Evolutionary conservation across 805 yeast genomes (phyloP).

Genomic region (Yamadazyma phyllophila): DNA sequence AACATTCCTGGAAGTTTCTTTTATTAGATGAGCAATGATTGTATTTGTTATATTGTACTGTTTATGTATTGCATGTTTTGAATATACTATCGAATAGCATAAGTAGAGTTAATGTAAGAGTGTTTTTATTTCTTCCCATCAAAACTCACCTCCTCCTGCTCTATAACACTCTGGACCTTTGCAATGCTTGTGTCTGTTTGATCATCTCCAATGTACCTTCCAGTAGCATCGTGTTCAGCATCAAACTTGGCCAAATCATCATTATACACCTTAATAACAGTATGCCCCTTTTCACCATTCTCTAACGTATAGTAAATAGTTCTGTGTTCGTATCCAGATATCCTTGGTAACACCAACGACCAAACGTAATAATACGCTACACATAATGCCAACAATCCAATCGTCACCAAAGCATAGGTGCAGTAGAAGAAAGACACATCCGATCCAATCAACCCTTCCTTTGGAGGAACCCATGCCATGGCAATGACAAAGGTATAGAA

Average conservation of each 20-base stretch:
- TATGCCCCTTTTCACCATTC: conserved; percentile 41
- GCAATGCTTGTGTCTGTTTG: background rate
- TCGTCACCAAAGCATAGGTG: conserved; percentile 38
- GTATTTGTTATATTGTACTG: background rate
- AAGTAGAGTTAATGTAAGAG: no score
- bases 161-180: background rate
- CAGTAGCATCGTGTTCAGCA: conserved; percentile 1
- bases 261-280: conserved; percentile 32
- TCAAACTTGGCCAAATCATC: conserved; percentile 20
- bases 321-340: conserved; percentile 33
- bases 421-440: conserved; percentile 45
- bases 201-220: conserved; percentile 3
- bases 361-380: conserved; percentile 34
- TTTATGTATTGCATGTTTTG: background rate
- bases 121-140: background rate
- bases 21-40: conserved; percentile 2
- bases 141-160: background rate
- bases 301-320: conserved; percentile 25
- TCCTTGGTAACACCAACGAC: conserved; percentile 33
- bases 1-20: conserved; percentile 18
- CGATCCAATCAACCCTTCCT: conserved; percentile 36
- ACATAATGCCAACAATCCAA: conserved; percentile 34
- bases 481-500: conserved; percentile 38
- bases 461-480: conserved; percentile 40
- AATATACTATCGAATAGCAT: background rate